Evolutionary conservation across 768 basidiomycete species (phyloP).

Genomic region (Termitomyces sp.): DNA sequence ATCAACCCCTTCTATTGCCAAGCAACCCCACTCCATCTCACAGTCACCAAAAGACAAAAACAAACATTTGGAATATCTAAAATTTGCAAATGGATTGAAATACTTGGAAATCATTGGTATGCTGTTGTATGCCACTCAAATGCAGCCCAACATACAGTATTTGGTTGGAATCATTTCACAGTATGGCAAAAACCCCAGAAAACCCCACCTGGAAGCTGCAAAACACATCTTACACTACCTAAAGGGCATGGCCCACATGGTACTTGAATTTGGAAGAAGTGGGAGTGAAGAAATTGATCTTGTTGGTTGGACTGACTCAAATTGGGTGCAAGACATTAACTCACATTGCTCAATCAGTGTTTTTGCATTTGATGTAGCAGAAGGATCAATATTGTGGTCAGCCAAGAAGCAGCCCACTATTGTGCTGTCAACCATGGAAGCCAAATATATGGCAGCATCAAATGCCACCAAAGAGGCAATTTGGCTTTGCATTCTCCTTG

Average conservation of each 20-base stretch:
- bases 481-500: no score
- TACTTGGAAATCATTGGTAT: neutral
- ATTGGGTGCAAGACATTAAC: neutral
- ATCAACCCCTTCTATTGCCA: neutral
- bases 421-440: no score
- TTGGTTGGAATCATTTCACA: neutral
- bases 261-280: neutral
- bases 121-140: neutral
- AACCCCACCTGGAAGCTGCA: no score
- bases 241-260: neutral
- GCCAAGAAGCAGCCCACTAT: no score
- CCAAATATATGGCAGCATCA: neutral
- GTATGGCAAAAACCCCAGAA: no score
- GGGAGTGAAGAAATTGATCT: neutral
- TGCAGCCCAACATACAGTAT: neutral
- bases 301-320: slow-evolving; percentile 5
- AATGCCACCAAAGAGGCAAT: no score
- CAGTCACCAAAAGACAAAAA: neutral
- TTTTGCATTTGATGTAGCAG: no score
- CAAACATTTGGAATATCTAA: neutral
- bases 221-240: no score
- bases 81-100: neutral
- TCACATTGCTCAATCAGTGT: neutral
- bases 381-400: no score
- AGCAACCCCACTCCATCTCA: neutral